These are phyloP conservation scores for Geranomyces michiganensis DNA, from an alignment of 192 early-diverging fungal species.

Conservation along the genomic window DNA sequence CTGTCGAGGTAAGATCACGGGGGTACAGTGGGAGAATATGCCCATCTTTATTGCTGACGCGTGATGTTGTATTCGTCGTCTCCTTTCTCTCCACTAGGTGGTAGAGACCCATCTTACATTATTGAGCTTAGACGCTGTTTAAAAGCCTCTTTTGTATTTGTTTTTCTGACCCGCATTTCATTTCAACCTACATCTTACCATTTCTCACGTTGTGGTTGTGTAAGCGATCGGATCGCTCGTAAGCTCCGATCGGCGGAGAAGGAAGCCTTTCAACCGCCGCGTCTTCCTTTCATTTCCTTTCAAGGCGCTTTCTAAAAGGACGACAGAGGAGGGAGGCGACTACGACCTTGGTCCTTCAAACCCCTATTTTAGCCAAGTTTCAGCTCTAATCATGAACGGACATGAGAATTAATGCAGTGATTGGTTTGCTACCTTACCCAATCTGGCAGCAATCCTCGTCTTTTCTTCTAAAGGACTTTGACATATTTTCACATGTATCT, in stretches of 20 bases:
- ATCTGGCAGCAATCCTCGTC: no score
- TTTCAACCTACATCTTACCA: neutral
- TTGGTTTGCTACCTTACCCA: no score
- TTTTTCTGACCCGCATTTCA: no score
- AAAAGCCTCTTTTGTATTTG: neutral
- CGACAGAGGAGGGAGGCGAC: no score
- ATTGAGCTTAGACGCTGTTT: slow-evolving; percentile 28
- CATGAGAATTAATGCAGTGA: no score
- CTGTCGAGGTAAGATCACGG: slow-evolving; percentile 65
- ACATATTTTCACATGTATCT: no score
- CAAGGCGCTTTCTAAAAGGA: neutral
- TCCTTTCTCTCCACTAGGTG: slow-evolving; percentile 20
- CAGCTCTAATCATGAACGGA: no score
- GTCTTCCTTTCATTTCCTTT: neutral
- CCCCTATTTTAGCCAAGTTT: no score
- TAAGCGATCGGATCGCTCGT: neutral
- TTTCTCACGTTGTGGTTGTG: neutral
- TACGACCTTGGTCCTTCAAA: no score
- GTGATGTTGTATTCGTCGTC: neutral
- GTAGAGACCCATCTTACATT: slow-evolving; percentile 33
- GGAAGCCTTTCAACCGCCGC: neutral
- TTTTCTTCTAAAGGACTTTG: no score
- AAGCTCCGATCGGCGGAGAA: neutral
- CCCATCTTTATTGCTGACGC: slow-evolving; percentile 13
- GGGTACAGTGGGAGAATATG: neutral